These are phyloP conservation scores for sorghum (Sorghum bicolor) DNA, from an alignment of 176 grass and related monocot species.

Conservation along the genomic window DNA sequence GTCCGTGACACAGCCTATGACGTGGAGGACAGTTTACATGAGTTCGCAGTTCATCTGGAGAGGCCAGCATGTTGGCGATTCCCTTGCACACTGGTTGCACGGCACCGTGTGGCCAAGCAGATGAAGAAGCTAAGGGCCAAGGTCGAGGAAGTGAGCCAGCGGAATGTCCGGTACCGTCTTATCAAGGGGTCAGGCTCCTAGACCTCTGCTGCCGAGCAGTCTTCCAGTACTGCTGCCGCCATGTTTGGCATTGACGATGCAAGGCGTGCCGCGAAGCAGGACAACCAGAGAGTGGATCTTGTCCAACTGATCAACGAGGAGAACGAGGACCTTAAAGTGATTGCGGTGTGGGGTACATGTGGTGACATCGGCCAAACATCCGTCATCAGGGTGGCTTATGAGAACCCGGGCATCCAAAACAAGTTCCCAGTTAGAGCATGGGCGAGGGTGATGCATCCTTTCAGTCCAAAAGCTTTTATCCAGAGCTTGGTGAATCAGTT, in stretches of 20 bases:
- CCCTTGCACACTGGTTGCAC: not conserved
- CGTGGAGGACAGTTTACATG: not conserved
- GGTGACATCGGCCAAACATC: not conserved
- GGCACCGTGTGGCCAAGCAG: not conserved
- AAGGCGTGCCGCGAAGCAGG: not conserved
- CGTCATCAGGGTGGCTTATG: not conserved
- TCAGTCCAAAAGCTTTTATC: not conserved
- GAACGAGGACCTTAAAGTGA: not conserved
- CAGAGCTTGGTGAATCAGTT: not conserved
- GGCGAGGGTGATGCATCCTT: not conserved
- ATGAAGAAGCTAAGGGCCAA: not conserved
- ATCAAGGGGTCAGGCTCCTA: not conserved
- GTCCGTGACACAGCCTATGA: not conserved
- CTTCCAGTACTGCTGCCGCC: not conserved
- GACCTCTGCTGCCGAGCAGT: not conserved
- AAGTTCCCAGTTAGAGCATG: not conserved
- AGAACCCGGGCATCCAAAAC: not conserved
- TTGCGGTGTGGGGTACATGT: not conserved
- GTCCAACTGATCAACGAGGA: not conserved
- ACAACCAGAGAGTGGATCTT: not conserved
- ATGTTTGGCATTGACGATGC: not conserved
- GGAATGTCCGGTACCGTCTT: not conserved
- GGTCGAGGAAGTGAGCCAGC: not conserved
- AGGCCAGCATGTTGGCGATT: not conserved
- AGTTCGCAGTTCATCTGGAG: not conserved